These are phyloP conservation scores for Eucalyptus albens DNA, from an alignment of 345 rosid species.

Conservation along the genomic window DNA sequence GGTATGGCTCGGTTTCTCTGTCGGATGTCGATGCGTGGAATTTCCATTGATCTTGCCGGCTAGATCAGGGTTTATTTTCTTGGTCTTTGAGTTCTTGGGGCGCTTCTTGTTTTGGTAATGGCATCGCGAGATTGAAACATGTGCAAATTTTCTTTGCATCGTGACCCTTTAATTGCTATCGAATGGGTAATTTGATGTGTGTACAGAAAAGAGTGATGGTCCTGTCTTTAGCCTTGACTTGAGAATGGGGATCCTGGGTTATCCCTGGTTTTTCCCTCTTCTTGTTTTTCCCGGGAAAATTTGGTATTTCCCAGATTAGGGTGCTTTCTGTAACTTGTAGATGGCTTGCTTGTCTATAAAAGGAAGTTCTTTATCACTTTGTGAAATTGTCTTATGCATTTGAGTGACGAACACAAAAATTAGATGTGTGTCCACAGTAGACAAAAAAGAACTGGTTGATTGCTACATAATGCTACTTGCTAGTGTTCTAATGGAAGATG, in stretches of 20 bases:
- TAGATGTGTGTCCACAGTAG: not conserved
- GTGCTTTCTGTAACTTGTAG: not conserved
- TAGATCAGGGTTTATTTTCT: not conserved
- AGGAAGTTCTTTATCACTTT: not conserved
- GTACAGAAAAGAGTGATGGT: not conserved
- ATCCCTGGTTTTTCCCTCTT: not conserved
- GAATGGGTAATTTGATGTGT: not conserved
- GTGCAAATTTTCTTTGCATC: not conserved
- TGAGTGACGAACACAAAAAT: not conserved
- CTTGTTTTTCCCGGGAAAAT: not conserved
- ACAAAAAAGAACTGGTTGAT: not conserved
- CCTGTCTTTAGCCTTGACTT: not conserved
- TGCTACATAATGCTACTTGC: not conserved
- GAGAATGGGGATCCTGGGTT: not conserved
- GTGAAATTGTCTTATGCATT: not conserved
- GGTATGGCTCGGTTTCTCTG: not conserved
- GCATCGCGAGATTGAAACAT: not conserved
- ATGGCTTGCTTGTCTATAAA: not conserved
- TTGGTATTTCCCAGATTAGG: not conserved
- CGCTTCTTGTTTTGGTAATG: not conserved
- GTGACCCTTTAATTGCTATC: not conserved
- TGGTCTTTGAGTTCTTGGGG: not conserved
- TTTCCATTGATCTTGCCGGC: not conserved
- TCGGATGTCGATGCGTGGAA: not conserved
- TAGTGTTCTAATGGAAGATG: not conserved